phyloP scores from a whole-genome alignment of 768 basidiomycete species.

The Serendipita vermifera region DNA sequence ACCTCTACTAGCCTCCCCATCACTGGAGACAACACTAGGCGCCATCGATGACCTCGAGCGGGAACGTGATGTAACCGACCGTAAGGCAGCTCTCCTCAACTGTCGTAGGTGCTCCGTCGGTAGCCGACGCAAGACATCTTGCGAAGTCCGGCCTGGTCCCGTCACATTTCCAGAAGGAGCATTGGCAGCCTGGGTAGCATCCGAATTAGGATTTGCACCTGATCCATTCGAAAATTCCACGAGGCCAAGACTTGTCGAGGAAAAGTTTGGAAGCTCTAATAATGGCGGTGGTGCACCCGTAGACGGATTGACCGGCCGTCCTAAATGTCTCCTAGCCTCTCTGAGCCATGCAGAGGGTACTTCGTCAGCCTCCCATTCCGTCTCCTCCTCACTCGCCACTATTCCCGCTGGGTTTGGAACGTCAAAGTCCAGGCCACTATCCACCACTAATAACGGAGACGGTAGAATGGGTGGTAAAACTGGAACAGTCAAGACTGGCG shows the following conservation, averaged over 20 bases:
- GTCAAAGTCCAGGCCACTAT: not conserved
- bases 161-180: not conserved
- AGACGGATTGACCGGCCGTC: not conserved
- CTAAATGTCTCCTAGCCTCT: not conserved
- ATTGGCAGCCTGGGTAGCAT: too few species aligned
- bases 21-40: not conserved
- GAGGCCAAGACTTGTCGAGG: constrained; percentile 4
- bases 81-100: constrained; percentile 1
- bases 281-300: not conserved
- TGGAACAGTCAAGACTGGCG: not conserved
- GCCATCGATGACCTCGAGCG: constrained; percentile 1
- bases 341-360: not conserved
- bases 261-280: constrained; percentile 1
- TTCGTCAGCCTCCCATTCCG: constrained; percentile 5
- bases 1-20: not conserved
- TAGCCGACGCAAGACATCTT: not conserved
- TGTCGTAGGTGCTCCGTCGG: constrained; percentile 3
- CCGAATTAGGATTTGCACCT: not conserved
- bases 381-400: not conserved
- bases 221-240: not conserved
- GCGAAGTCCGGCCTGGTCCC: not conserved
- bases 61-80: not conserved
- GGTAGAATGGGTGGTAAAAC: not conserved
- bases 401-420: not conserved
- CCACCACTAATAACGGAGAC: not conserved